Conservation (phyloP, 768 basidiomycete species). For the Terana coerulea region DNA sequence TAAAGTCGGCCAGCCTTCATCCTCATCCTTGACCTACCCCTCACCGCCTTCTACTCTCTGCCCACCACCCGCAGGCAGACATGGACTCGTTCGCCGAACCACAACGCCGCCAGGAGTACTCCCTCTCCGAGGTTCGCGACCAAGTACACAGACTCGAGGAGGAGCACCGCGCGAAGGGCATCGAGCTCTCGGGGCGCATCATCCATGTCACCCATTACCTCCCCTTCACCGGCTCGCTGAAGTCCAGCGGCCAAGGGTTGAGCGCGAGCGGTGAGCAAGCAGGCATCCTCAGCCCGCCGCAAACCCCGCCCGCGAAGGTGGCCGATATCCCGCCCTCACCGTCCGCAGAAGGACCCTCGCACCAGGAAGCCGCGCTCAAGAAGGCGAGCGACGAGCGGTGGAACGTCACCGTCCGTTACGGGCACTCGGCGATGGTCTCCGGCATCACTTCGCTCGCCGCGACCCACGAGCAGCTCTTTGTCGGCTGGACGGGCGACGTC, state of each 20-base stretch:
- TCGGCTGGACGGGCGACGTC: conserved; percentile 95
- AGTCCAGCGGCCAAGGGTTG: not conserved
- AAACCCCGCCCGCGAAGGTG: conserved; percentile 64
- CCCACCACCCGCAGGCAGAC: not conserved
- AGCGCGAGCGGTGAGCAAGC: conserved; percentile 23
- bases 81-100: conserved; percentile 79
- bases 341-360: conserved; percentile 16
- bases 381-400: conserved; percentile 39
- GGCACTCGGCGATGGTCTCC: conserved; percentile 93
- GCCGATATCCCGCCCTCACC: conserved; percentile 40
- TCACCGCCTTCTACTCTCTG: not conserved
- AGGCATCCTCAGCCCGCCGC: conserved; percentile 68
- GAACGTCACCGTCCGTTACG: conserved; percentile 76
- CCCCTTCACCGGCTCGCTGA: conserved; percentile 67
- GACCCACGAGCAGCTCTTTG: conserved; percentile 85
- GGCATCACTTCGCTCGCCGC: conserved; percentile 83
- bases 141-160: conserved; percentile 72
- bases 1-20: not conserved
- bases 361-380: not conserved
- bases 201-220: conserved; percentile 92
- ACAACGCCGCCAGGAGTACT: conserved; percentile 25
- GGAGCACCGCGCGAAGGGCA: conserved; percentile 63
- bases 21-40: not conserved
- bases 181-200: conserved; percentile 80
- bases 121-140: conserved; percentile 67